Evolutionary conservation across 2,329 filamentous ascomycete genomes (phyloP).

Genomic region (Claviceps pazoutovae): DNA sequence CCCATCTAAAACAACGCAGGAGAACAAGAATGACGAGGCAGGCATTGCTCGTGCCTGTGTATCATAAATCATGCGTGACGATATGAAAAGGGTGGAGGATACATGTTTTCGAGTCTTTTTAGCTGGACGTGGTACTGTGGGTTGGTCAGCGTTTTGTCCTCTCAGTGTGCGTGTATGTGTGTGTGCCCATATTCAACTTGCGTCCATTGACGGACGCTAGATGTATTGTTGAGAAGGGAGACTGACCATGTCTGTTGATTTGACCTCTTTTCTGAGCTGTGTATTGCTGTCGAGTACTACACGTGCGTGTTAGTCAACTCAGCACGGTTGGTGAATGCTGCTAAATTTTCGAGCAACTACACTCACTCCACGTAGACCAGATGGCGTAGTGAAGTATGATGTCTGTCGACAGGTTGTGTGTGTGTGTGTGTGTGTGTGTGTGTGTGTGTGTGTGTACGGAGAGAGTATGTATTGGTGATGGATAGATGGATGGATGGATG

Average conservation of each 20-base stretch:
- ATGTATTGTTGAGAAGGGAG: too few species aligned
- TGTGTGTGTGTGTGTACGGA: too few species aligned
- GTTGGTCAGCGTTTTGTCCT: neutral
- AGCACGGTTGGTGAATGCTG: neutral
- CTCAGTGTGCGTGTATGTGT: too few species aligned
- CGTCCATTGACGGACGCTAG: too few species aligned
- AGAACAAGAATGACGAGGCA: neutral
- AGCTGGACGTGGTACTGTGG: slow-evolving; percentile 7
- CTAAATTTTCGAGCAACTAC: too few species aligned
- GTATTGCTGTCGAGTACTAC: slow-evolving; percentile 23
- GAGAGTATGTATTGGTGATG: neutral
- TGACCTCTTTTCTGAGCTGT: slow-evolving; percentile 16
- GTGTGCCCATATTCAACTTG: too few species aligned
- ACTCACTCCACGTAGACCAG: too few species aligned
- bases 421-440: too few species aligned
- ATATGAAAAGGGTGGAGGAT: neutral
- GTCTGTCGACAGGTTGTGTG: too few species aligned
- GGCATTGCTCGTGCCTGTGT: neutral
- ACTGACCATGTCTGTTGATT: slow-evolving; percentile 20
- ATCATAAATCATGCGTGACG: neutral
- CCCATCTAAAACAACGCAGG: too few species aligned
- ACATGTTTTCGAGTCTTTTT: slow-evolving; percentile 1
- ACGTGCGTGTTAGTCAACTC: neutral
- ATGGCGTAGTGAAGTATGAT: too few species aligned
- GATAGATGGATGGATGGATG: neutral